Percentiles rank a stretch among this genome's conserved stretches.
Conservation (phyloP, 495 filamentous ascomycete species). For the Lepraria neglecta region DNA sequence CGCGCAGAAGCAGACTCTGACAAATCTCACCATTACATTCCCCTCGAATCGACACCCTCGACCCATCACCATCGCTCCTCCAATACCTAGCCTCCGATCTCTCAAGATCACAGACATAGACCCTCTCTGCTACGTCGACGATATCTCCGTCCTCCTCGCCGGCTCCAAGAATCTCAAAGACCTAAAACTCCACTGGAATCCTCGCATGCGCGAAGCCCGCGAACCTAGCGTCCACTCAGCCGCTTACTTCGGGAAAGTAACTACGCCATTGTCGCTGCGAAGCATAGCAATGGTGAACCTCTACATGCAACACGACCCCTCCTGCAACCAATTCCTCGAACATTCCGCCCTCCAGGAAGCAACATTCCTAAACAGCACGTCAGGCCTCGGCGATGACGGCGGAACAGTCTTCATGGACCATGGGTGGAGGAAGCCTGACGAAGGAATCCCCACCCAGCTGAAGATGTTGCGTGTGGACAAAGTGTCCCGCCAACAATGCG, state of each 20-base stretch:
- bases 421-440: slow-evolving; percentile 39
- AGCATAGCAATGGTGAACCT: slow-evolving; percentile 52
- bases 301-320: slow-evolving; percentile 47
- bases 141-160: slow-evolving; percentile 51
- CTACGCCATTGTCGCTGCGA: slow-evolving; percentile 39
- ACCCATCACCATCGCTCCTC: slow-evolving; percentile 52
- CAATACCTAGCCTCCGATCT: slow-evolving; percentile 48
- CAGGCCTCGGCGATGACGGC: slow-evolving; percentile 33
- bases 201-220: slow-evolving; percentile 53
- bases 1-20: slow-evolving; percentile 43
- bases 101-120: slow-evolving; percentile 55
- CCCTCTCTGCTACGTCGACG: slow-evolving; percentile 59
- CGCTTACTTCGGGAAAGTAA: slow-evolving; percentile 52
- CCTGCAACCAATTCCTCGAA: slow-evolving; percentile 41
- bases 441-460: slow-evolving; percentile 27
- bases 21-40: slow-evolving; percentile 50
- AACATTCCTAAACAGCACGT: slow-evolving; percentile 44
- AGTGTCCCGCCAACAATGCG: slow-evolving; percentile 37
- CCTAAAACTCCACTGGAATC: slow-evolving; percentile 54
- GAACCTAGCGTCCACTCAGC: slow-evolving; percentile 51
- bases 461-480: slow-evolving; percentile 42
- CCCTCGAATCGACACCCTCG: slow-evolving; percentile 51
- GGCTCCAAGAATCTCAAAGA: slow-evolving; percentile 48
- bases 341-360: slow-evolving; percentile 41
- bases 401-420: slow-evolving; percentile 52